phyloP scores from a whole-genome alignment of 2,329 filamentous ascomycete genomes.

The Ascochyta clinopodiicola region DNA sequence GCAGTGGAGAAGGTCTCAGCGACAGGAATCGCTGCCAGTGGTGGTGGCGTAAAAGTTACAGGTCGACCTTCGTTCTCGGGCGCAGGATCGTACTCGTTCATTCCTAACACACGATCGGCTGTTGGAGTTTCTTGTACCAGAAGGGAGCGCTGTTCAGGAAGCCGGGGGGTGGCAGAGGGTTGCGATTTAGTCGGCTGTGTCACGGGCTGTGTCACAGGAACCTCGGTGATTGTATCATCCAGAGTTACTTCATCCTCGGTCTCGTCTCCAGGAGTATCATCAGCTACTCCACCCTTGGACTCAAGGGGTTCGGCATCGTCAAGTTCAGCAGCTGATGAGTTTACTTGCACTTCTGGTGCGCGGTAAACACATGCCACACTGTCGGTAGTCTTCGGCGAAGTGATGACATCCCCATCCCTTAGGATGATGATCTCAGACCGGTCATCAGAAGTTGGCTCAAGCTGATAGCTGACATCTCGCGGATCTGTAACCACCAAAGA shows the following conservation, averaged over 20 bases:
- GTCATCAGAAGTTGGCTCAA: slow-evolving; percentile 24
- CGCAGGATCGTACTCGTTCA: neutral
- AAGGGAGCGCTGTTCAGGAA: slow-evolving; percentile 32
- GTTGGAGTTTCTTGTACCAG: slow-evolving; percentile 45
- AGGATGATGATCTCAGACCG: slow-evolving; percentile 37
- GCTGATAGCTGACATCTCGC: slow-evolving; percentile 23
- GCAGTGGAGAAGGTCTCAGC: slow-evolving; percentile 25
- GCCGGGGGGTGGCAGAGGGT: slow-evolving; percentile 31
- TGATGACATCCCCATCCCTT: slow-evolving; percentile 35
- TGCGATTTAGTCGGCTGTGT: slow-evolving; percentile 17
- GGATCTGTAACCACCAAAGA: neutral
- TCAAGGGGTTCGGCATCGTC: slow-evolving; percentile 7
- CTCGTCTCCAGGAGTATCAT: slow-evolving; percentile 23
- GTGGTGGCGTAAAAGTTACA: neutral
- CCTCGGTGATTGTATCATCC: slow-evolving; percentile 26
- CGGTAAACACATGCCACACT: slow-evolving; percentile 27
- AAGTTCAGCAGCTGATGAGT: slow-evolving; percentile 36
- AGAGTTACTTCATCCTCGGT: slow-evolving; percentile 36
- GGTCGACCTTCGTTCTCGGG: neutral
- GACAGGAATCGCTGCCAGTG: neutral
- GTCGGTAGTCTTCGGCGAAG: slow-evolving; percentile 10
- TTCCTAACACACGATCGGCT: slow-evolving; percentile 20
- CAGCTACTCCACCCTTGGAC: slow-evolving; percentile 3
- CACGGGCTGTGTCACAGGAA: slow-evolving; percentile 23
- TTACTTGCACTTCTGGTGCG: slow-evolving; percentile 38